Percentiles rank a stretch among this genome's conserved stretches.
phyloP scores from a whole-genome alignment of 768 basidiomycete genomes.

The Lentinula sp. region DNA sequence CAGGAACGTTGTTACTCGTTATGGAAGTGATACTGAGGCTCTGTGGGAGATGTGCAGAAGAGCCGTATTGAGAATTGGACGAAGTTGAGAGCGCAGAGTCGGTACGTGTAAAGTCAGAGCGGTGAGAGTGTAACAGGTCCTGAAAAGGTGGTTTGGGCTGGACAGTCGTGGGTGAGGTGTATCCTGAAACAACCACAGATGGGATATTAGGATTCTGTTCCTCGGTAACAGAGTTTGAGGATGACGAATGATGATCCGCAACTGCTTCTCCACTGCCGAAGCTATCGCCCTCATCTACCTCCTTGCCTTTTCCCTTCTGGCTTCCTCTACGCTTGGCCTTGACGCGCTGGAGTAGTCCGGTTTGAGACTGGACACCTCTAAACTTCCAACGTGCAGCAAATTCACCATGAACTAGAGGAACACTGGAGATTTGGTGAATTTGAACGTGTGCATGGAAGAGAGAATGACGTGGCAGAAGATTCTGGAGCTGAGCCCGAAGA shows the following conservation, averaged over 20 bases:
- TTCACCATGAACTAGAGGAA: slow-evolving; percentile 67
- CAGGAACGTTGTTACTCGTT: not conserved
- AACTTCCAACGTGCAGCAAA: slow-evolving; percentile 71
- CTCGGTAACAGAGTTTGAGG: not conserved
- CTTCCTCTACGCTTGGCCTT: not conserved
- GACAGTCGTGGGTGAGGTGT: not conserved
- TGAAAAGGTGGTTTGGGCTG: not conserved
- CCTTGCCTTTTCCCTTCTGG: slow-evolving; percentile 14
- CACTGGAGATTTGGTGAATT: slow-evolving; percentile 63
- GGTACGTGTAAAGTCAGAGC: not conserved
- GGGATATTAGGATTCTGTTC: slow-evolving; percentile 1
- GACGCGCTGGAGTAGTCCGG: slow-evolving; percentile 22
- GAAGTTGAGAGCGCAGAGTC: not conserved
- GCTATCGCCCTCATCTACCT: slow-evolving; percentile 8
- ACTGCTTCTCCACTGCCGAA: slow-evolving; percentile 1
- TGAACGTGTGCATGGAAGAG: slow-evolving; percentile 55
- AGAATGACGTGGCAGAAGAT: slow-evolving; percentile 59
- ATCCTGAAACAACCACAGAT: slow-evolving; percentile 3
- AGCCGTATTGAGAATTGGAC: not conserved
- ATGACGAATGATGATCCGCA: not conserved
- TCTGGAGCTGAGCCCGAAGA: slow-evolving; percentile 53
- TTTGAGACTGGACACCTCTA: slow-evolving; percentile 39
- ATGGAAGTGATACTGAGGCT: not conserved
- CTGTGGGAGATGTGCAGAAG: not conserved
- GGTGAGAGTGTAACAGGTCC: not conserved